These are phyloP conservation scores for Ceriops zippeliana DNA, from an alignment of 345 rosid genomes.

Conservation along the genomic window DNA sequence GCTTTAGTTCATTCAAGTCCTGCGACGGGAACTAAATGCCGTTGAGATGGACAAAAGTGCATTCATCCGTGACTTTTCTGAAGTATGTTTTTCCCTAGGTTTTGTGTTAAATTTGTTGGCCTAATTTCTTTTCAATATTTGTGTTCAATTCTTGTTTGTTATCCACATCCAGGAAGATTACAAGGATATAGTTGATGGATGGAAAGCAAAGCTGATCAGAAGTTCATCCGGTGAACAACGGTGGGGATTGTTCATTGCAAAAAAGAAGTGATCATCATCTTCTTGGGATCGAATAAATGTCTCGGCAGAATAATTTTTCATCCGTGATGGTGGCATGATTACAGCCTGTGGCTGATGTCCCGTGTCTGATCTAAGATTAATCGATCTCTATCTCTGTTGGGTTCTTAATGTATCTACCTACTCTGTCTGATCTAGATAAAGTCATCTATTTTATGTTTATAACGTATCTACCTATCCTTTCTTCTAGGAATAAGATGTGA, in stretches of 20 bases:
- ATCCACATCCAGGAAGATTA: conserved; percentile 61
- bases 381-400: not conserved
- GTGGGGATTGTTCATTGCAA: conserved; percentile 73
- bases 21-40: conserved; percentile 56
- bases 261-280: conserved; percentile 14
- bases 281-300: not conserved
- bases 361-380: not conserved
- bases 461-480: no score
- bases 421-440: no score
- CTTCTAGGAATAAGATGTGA: no score
- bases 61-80: conserved; percentile 71
- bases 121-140: not conserved
- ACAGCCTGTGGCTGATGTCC: not conserved
- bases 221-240: conserved; percentile 70
- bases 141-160: not conserved
- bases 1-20: conserved; percentile 66
- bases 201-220: conserved; percentile 73
- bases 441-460: no score
- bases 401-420: not conserved
- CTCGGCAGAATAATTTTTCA: not conserved
- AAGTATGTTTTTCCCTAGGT: conserved; percentile 35
- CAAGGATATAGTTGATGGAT: conserved; percentile 62
- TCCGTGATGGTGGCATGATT: not conserved
- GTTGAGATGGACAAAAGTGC: conserved; percentile 71
- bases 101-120: not conserved